phyloP scores from a whole-genome alignment of 2,329 filamentous ascomycete genomes.

The Leptodontidium sp. region DNA sequence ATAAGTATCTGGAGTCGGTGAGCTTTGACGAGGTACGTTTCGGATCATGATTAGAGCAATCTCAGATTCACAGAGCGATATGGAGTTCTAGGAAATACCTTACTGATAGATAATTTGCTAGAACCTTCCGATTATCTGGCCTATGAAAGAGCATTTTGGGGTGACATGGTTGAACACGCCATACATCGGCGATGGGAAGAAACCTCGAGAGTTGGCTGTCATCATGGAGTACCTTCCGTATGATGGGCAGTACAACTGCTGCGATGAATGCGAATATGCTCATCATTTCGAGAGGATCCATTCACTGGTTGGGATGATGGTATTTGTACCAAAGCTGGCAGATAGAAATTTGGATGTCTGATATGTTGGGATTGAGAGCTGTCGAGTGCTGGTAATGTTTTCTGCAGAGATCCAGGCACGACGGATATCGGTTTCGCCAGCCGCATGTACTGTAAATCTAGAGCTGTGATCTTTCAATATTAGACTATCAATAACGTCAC shows the following conservation, averaged over 20 bases:
- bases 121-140: background rate
- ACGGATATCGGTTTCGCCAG: background rate
- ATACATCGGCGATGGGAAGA: background rate
- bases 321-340: background rate
- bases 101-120: background rate
- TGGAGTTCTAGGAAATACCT: too few species aligned
- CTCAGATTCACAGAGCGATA: background rate
- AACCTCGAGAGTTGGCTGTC: slow-evolving; percentile 2
- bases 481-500: too few species aligned
- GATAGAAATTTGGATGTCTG: background rate
- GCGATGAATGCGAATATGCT: background rate
- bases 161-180: background rate
- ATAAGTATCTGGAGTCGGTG: background rate
- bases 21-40: background rate
- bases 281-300: background rate
- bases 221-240: background rate
- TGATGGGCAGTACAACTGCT: background rate
- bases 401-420: background rate
- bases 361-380: background rate
- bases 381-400: background rate
- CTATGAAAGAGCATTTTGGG: background rate
- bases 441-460: too few species aligned
- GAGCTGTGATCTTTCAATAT: too few species aligned
- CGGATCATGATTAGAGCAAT: background rate
- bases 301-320: background rate